Percentiles rank a stretch among this genome's conserved stretches.
These are phyloP conservation scores for Tulasnella sp. DNA, from an alignment of 768 basidiomycete genomes.

Conservation along the genomic window DNA sequence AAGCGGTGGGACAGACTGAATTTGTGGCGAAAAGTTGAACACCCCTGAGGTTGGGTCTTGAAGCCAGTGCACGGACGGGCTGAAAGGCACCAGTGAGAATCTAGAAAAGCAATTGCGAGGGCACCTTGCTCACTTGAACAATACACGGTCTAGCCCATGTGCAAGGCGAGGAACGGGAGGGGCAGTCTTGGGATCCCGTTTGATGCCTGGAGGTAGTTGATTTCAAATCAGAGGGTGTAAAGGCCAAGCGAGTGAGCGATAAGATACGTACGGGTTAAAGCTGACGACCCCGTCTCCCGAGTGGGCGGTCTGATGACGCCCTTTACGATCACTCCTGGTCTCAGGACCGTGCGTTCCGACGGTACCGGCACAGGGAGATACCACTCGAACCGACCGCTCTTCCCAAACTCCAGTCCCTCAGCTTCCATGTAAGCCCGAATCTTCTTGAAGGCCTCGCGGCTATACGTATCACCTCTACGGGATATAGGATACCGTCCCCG, in stretches of 20 bases:
- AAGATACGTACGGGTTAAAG: background rate
- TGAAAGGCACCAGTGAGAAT: slow-evolving; percentile 43
- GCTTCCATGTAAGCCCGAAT: background rate
- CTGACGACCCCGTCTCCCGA: background rate
- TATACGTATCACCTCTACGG: background rate
- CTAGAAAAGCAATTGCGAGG: slow-evolving; percentile 14
- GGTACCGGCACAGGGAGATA: background rate
- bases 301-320: background rate
- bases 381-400: background rate
- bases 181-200: slow-evolving; percentile 1
- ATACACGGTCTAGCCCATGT: slow-evolving; percentile 67
- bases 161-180: slow-evolving; percentile 58
- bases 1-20: slow-evolving; percentile 75
- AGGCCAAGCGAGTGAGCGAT: background rate
- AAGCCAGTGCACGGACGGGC: slow-evolving; percentile 87
- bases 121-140: slow-evolving; percentile 66
- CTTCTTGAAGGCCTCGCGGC: background rate
- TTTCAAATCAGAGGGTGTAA: background rate
- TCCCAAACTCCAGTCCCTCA: background rate
- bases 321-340: background rate
- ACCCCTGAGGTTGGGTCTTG: slow-evolving; percentile 82
- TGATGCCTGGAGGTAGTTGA: background rate
- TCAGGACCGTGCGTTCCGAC: background rate
- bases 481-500: background rate
- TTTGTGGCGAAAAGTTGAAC: slow-evolving; percentile 77